Evolutionary conservation across 768 basidiomycete species (phyloP).

Genomic region (Mycena galopus): DNA sequence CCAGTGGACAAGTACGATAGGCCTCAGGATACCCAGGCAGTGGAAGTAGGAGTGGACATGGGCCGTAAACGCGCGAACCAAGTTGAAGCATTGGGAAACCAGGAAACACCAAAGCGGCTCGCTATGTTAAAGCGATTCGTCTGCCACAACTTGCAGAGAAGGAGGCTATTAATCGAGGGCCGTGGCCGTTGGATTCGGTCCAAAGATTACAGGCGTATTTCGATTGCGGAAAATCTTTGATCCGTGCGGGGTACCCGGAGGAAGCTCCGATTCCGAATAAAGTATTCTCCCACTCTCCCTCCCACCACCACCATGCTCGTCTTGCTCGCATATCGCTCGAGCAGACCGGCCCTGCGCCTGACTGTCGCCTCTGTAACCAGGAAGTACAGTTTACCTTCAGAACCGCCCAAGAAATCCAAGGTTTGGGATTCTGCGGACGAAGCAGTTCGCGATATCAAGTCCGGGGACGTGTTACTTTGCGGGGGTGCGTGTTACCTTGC

Average conservation of each 20-base stretch:
- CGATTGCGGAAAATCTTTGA: constrained; percentile 8
- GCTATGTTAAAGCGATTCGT: too few species aligned
- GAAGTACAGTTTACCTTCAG: constrained; percentile 51
- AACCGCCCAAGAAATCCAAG: constrained; percentile 63
- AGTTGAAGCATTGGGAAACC: too few species aligned
- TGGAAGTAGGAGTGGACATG: too few species aligned
- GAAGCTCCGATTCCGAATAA: neutral
- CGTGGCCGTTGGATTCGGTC: too few species aligned
- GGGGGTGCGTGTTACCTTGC: constrained; percentile 69
- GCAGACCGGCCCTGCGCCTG: constrained; percentile 38
- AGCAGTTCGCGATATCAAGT: constrained; percentile 86
- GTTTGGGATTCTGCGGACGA: constrained; percentile 88
- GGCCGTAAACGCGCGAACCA: too few species aligned
- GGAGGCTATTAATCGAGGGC: too few species aligned
- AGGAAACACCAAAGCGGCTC: too few species aligned
- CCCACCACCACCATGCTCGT: constrained; percentile 30
- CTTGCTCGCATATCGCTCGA: constrained; percentile 18
- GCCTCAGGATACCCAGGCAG: too few species aligned
- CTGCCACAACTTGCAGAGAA: too few species aligned
- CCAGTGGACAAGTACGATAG: too few species aligned
- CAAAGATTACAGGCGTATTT: too few species aligned
- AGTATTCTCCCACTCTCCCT: constrained; percentile 18
- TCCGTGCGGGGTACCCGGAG: neutral
- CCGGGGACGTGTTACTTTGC: constrained; percentile 82
- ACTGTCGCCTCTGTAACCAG: constrained; percentile 38